Evolutionary conservation across 495 filamentous ascomycete genomes (phyloP).

Genomic region (Penicillium angulare): DNA sequence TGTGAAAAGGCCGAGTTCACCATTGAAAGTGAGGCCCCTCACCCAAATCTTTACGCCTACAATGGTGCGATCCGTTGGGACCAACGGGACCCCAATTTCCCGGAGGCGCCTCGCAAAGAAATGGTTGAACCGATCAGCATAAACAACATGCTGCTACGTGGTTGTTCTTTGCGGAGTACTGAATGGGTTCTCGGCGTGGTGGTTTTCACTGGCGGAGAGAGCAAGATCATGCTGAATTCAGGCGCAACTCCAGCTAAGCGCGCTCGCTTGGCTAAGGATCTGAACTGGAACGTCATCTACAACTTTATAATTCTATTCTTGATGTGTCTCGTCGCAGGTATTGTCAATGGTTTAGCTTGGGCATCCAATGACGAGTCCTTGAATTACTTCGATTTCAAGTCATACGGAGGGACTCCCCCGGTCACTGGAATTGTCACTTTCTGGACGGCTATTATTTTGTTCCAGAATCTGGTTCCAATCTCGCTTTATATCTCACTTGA

Average conservation of each 20-base stretch:
- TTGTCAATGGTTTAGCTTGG: constrained; percentile 86
- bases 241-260: constrained; percentile 97
- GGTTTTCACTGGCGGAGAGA: constrained; percentile 93
- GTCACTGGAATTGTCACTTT: constrained; percentile 94
- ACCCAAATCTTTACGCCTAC: constrained; percentile 92
- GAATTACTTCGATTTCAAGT: constrained; percentile 82
- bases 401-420: constrained; percentile 71
- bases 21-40: constrained; percentile 88
- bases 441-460: constrained; percentile 89
- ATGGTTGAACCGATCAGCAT: constrained; percentile 94
- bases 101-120: constrained; percentile 57
- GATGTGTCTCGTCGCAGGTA: constrained; percentile 85
- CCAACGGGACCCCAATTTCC: constrained; percentile 63
- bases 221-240: constrained; percentile 99
- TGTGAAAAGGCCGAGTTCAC: constrained; percentile 86
- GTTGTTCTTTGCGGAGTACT: constrained; percentile 91
- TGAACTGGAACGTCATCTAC: constrained; percentile 97
- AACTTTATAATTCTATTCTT: constrained; percentile 89
- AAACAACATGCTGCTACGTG: constrained; percentile 91
- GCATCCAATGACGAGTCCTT: constrained; percentile 67
- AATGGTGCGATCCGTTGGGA: constrained; percentile 86
- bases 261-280: constrained; percentile 80
- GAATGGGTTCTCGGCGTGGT: constrained; percentile 97
- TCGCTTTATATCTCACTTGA: constrained; percentile 97
- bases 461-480: constrained; percentile 98